phyloP scores from a whole-genome alignment of 1,284 basidiomycete genomes.

The Marasmius sp. region DNA sequence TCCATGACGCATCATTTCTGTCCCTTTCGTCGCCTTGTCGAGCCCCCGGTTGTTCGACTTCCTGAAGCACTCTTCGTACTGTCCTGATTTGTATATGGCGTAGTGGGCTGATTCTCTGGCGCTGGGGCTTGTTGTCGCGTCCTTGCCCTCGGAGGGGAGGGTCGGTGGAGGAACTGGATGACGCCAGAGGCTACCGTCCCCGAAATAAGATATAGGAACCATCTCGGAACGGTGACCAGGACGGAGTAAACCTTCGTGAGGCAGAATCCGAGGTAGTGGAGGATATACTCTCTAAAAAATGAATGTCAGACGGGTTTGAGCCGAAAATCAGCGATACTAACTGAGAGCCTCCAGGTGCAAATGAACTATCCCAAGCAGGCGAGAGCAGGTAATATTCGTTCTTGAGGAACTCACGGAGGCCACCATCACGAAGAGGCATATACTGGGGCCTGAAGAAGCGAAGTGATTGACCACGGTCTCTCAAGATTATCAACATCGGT shows the following conservation, averaged over 20 bases:
- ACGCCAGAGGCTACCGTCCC: slow-evolving; percentile 59
- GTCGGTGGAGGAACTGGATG: slow-evolving; percentile 53
- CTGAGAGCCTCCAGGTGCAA: slow-evolving; percentile 71
- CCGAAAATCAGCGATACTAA: slow-evolving; percentile 30
- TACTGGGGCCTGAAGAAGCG: slow-evolving; percentile 71
- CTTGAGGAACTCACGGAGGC: slow-evolving; percentile 62
- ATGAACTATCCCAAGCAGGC: slow-evolving; percentile 61
- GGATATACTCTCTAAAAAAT: slow-evolving; percentile 57
- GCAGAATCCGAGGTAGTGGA: slow-evolving; percentile 57
- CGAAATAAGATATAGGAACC: slow-evolving; percentile 57
- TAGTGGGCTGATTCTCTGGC: background rate
- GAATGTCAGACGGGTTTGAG: background rate
- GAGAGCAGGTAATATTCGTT: slow-evolving; percentile 58
- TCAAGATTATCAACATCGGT: slow-evolving; percentile 64
- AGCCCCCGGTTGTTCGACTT: no score
- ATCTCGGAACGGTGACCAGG: slow-evolving; percentile 51
- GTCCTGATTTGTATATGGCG: background rate
- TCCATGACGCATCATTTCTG: no score
- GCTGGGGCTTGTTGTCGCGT: background rate
- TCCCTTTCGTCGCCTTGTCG: no score
- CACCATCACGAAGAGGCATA: slow-evolving; percentile 55
- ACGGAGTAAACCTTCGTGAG: slow-evolving; percentile 53
- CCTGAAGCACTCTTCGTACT: no score
- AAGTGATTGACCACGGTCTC: slow-evolving; percentile 66
- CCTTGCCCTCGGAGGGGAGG: background rate